Percentiles rank a stretch among this genome's conserved stretches.
Conservation (phyloP, 208 protist species). For the Crithidia brevicula region DNA sequence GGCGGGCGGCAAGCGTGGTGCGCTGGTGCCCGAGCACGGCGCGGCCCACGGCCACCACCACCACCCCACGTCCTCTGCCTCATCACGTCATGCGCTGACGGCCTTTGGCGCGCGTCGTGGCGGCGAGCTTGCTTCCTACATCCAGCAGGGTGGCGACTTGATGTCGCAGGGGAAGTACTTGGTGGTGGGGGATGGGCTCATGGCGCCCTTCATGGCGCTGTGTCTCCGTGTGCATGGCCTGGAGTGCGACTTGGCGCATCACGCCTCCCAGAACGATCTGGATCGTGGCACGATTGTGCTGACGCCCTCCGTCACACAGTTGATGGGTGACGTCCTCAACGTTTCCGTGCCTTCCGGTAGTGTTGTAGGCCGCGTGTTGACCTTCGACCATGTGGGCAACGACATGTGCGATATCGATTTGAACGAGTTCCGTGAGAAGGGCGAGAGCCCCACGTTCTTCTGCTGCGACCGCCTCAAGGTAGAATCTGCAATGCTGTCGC, state of each 20-base stretch:
- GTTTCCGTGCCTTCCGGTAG: constrained; percentile 90
- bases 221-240: constrained; percentile 90
- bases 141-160: constrained; percentile 53
- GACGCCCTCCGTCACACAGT: constrained; percentile 90
- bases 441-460: constrained; percentile 94
- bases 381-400: constrained; percentile 93
- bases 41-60: constrained; percentile 2
- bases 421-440: constrained; percentile 92
- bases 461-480: constrained; percentile 91
- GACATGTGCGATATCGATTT: constrained; percentile 93
- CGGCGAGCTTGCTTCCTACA: constrained; percentile 54
- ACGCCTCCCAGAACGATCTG: constrained; percentile 61
- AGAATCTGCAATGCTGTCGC: constrained; percentile 79
- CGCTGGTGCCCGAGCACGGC: constrained; percentile 6
- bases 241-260: constrained; percentile 86
- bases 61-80: background rate
- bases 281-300: constrained; percentile 90
- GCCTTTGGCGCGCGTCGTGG: constrained; percentile 62
- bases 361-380: constrained; percentile 87
- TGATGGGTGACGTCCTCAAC: constrained; percentile 92
- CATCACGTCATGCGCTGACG: constrained; percentile 45
- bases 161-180: constrained; percentile 78
- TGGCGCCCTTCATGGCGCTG: constrained; percentile 93
- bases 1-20: constrained; percentile 60
- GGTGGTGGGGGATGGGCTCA: constrained; percentile 90